Evolutionary conservation across 306 rosid genomes (phyloP).

Genomic region (Prinsepia uniflora): DNA sequence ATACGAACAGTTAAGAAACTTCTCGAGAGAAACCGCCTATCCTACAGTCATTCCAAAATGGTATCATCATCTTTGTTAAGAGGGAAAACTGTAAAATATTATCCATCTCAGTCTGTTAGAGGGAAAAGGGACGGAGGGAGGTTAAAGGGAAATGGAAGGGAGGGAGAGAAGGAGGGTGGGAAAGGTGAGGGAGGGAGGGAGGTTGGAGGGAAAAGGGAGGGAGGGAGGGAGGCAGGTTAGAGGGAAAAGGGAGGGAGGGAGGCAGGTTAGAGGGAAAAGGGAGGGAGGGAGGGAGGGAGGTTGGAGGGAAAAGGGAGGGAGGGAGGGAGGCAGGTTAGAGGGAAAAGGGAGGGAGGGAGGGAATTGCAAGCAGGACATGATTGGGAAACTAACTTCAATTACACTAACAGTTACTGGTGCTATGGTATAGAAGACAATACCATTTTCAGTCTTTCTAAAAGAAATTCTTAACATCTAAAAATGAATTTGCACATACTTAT

Average conservation of each 20-base stretch:
- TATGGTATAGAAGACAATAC: neutral
- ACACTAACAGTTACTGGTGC: neutral
- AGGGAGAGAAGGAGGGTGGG: no score
- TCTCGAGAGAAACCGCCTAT: neutral
- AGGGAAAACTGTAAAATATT: no score
- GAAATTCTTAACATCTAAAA: neutral
- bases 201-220: no score
- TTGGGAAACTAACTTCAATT: neutral
- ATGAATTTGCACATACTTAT: conserved; percentile 54
- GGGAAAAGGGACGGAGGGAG: no score
- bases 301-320: neutral
- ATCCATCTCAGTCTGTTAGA: no score
- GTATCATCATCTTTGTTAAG: neutral
- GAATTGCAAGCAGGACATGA: neutral
- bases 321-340: no score
- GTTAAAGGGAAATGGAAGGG: no score
- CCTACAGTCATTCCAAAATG: neutral
- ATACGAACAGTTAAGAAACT: neutral
- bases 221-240: no score
- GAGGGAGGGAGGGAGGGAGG: no score
- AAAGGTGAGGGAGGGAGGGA: no score
- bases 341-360: neutral
- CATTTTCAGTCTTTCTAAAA: neutral
- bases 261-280: no score
- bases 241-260: neutral